Conservation (phyloP, 176 grass and related monocot species). For the Phoenix dactylifera region DNA sequence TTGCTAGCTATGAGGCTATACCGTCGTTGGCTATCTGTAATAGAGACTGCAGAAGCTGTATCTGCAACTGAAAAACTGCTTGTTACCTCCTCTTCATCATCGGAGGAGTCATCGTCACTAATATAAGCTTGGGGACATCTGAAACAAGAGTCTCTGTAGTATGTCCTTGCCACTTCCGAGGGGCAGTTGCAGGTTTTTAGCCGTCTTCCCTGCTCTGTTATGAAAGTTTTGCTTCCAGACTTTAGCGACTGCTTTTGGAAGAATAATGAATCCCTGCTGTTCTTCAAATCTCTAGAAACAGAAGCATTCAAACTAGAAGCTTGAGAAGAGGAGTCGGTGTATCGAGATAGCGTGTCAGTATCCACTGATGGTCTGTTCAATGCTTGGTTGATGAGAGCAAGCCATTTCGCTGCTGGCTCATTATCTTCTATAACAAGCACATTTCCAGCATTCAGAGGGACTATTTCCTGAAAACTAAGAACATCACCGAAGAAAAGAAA, state of each 20-base stretch:
- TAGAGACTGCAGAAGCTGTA: conserved; percentile 17
- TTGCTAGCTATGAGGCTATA: conserved; percentile 71
- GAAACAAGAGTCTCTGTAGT: conserved; percentile 40
- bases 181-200: conserved; percentile 69
- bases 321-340: conserved; percentile 15
- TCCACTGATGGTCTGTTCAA: conserved; percentile 43
- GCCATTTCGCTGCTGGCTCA: conserved; percentile 77
- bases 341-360: conserved; percentile 16
- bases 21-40: conserved; percentile 13
- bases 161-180: background rate
- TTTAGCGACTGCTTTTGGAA: conserved; percentile 40
- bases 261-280: conserved; percentile 31
- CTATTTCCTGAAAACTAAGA: conserved; percentile 56
- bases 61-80: conserved; percentile 30
- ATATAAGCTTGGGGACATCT: conserved; percentile 49
- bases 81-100: conserved; percentile 49
- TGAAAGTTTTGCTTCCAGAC: conserved; percentile 50
- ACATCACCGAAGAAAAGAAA: too few species aligned
- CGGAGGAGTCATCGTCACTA: conserved; percentile 42
- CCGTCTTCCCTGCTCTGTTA: conserved; percentile 33
- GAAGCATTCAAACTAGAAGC: conserved; percentile 17
- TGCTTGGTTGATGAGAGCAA: conserved; percentile 74
- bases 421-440: conserved; percentile 91
- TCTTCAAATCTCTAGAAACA: conserved; percentile 25
- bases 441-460: conserved; percentile 89